phyloP scores from a whole-genome alignment of 345 rosid species.

The Syzygium aromaticum region DNA sequence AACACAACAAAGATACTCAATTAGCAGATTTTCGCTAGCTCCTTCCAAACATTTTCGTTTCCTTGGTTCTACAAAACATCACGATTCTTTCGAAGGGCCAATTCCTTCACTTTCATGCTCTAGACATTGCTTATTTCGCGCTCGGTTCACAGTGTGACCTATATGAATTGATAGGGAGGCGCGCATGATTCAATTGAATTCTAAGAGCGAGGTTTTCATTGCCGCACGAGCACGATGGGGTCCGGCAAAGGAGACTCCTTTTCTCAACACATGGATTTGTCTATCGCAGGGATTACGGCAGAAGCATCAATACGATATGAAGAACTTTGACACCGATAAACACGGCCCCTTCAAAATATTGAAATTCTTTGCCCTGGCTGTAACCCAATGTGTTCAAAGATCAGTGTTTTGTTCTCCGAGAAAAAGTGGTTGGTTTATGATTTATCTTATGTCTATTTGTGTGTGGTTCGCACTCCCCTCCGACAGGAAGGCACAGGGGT shows the following conservation, averaged over 20 bases:
- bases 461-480: no score
- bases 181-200: neutral
- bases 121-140: neutral
- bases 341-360: no score
- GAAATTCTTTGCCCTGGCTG: no score
- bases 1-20: neutral
- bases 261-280: neutral
- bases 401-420: no score
- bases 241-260: neutral
- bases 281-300: neutral
- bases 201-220: neutral
- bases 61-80: neutral
- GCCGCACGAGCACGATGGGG: neutral
- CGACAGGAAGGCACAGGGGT: no score
- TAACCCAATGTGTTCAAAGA: no score
- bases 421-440: no score
- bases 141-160: neutral
- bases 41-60: neutral
- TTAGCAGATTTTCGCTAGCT: neutral
- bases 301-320: no score
- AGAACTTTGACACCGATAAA: no score
- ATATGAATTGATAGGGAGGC: neutral
- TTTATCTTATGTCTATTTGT: no score
- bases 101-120: neutral
- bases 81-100: rapidly evolving